Percentiles rank a stretch among this genome's conserved stretches.
Conservation (phyloP, 1,284 basidiomycete genomes). For the Ustilago crameri region DNA sequence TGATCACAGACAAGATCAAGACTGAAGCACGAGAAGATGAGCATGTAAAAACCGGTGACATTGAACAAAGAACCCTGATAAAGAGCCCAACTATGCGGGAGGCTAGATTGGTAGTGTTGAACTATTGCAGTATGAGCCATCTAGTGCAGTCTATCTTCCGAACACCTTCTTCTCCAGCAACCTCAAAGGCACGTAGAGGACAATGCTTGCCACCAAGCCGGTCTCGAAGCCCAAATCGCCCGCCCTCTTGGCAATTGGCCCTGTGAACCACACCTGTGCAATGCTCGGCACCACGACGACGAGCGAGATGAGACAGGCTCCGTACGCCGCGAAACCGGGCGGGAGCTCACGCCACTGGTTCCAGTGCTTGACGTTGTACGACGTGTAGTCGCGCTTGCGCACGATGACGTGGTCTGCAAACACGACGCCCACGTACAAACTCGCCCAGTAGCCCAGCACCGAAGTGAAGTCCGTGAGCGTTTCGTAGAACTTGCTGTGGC, state of each 20-base stretch:
- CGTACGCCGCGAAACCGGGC: slow-evolving; percentile 72
- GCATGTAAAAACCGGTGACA: slow-evolving; percentile 13
- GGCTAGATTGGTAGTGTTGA: no score
- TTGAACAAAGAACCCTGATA: slow-evolving; percentile 8
- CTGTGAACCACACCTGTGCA: slow-evolving; percentile 64
- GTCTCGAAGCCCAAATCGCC: slow-evolving; percentile 69
- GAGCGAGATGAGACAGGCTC: slow-evolving; percentile 51
- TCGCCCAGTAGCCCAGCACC: slow-evolving; percentile 76
- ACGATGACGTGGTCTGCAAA: slow-evolving; percentile 75
- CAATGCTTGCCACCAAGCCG: slow-evolving; percentile 61
- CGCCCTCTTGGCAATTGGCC: slow-evolving; percentile 58
- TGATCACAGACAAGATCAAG: not conserved
- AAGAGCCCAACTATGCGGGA: not conserved
- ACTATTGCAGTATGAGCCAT: no score
- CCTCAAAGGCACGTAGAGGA: slow-evolving; percentile 64
- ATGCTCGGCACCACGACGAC: slow-evolving; percentile 66
- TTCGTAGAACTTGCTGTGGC: slow-evolving; percentile 74
- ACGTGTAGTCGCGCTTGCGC: slow-evolving; percentile 70
- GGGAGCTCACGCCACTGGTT: slow-evolving; percentile 73
- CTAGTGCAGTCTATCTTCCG: slow-evolving; percentile 18
- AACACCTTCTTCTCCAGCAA: slow-evolving; percentile 60
- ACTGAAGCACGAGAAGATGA: not conserved
- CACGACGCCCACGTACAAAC: slow-evolving; percentile 75
- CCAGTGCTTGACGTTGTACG: slow-evolving; percentile 75
- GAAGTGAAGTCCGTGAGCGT: slow-evolving; percentile 73